phyloP scores from a whole-genome alignment of 768 basidiomycete genomes.

The Trametopsis cervina region DNA sequence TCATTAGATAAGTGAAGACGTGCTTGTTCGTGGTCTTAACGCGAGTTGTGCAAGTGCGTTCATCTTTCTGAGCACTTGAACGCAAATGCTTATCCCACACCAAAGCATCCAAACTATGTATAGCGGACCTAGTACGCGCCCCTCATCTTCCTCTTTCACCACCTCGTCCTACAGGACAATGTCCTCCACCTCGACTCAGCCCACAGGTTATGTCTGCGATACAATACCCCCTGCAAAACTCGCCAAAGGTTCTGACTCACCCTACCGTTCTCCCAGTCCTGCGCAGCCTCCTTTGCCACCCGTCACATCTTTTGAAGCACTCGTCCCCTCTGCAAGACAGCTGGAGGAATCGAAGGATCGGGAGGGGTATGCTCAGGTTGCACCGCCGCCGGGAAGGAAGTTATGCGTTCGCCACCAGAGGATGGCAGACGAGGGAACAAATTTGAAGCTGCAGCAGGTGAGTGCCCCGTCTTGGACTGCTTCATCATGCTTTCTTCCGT shows the following conservation, averaged over 20 bases:
- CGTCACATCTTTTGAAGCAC: slow-evolving; percentile 20
- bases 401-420: slow-evolving; percentile 91
- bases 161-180: not conserved
- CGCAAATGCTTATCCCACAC: slow-evolving; percentile 1
- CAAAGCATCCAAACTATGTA: not conserved
- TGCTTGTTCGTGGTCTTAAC: slow-evolving; percentile 11
- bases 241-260: slow-evolving; percentile 24
- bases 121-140: not conserved
- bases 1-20: slow-evolving; percentile 12
- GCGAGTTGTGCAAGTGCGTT: slow-evolving; percentile 7
- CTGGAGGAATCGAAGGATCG: not conserved
- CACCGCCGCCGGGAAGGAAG: slow-evolving; percentile 49
- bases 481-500: too few species aligned
- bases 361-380: slow-evolving; percentile 7
- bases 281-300: slow-evolving; percentile 20
- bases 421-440: slow-evolving; percentile 95
- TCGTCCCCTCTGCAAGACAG: slow-evolving; percentile 7
- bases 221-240: slow-evolving; percentile 61
- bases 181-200: slow-evolving; percentile 21
- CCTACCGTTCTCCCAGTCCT: slow-evolving; percentile 20
- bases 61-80: too few species aligned
- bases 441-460: slow-evolving; percentile 86
- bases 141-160: slow-evolving; percentile 9
- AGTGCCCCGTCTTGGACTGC: too few species aligned
- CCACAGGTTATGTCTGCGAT: slow-evolving; percentile 52